These are phyloP conservation scores for Westerdykella ornata DNA, from an alignment of 2,329 filamentous ascomycete genomes.

Conservation along the genomic window DNA sequence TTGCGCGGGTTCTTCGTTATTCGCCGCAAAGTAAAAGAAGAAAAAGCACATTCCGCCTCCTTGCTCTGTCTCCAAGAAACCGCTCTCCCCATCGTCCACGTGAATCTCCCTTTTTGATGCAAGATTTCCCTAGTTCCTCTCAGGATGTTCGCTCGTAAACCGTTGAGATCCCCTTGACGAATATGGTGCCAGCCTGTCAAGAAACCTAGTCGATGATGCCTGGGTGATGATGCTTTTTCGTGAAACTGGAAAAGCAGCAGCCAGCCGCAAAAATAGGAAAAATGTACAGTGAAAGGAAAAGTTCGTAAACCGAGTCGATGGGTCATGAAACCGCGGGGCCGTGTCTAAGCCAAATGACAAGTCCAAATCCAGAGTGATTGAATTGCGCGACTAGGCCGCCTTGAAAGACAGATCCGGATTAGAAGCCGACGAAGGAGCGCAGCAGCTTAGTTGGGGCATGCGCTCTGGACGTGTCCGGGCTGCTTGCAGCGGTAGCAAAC, in stretches of 20 bases:
- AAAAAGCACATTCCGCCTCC: no score
- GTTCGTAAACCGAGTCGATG: conserved; percentile 33
- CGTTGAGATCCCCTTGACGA: conserved; percentile 26
- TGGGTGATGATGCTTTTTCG: conserved; percentile 32
- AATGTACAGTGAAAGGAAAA: conserved; percentile 36
- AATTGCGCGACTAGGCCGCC: conserved; percentile 2
- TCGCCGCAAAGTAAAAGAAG: no score
- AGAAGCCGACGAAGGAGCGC: conserved; percentile 15
- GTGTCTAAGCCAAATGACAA: conserved; percentile 24
- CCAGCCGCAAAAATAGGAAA: conserved; percentile 35
- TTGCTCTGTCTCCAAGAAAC: no score
- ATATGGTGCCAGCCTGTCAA: conserved; percentile 28
- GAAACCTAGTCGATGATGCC: conserved; percentile 34
- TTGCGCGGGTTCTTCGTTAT: no score
- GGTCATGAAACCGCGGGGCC: conserved; percentile 23
- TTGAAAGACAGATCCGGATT: conserved; percentile 13
- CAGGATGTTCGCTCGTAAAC: conserved; percentile 29
- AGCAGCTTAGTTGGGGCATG: conserved; percentile 71
- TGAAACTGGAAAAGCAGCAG: conserved; percentile 34
- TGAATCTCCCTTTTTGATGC: conserved; percentile 10
- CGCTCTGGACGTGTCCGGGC: conserved; percentile 84
- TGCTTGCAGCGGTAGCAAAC: conserved; percentile 97
- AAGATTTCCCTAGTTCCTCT: conserved; percentile 27
- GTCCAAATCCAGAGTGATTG: conserved; percentile 14
- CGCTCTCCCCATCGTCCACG: no score